These are phyloP conservation scores for Penicillium sp. DNA, from an alignment of 2,329 filamentous ascomycete species.

Conservation along the genomic window DNA sequence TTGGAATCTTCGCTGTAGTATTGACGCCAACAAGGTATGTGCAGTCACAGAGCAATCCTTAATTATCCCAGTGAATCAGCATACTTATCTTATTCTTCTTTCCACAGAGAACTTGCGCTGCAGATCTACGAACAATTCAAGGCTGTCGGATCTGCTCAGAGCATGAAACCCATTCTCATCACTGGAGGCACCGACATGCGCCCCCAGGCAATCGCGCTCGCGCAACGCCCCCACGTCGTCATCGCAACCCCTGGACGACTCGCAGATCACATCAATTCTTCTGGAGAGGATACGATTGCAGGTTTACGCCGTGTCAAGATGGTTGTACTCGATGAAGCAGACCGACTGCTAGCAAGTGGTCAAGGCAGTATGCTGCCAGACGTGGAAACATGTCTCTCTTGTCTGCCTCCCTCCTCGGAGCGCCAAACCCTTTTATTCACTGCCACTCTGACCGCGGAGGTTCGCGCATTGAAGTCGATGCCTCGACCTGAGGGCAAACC, in stretches of 20 bases:
- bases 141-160: constrained; percentile 83
- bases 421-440: constrained; percentile 96
- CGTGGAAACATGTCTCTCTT: constrained; percentile 80
- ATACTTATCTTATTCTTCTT: background rate
- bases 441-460: constrained; percentile 89
- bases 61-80: background rate
- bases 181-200: constrained; percentile 94
- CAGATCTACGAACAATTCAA: constrained; percentile 97
- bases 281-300: constrained; percentile 84
- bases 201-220: constrained; percentile 78
- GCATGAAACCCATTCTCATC: constrained; percentile 82
- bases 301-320: constrained; percentile 76
- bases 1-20: constrained; percentile 84
- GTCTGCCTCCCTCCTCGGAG: constrained; percentile 71
- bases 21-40: constrained; percentile 77
- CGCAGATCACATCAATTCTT: constrained; percentile 88
- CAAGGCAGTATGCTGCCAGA: constrained; percentile 91
- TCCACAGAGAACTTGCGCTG: constrained; percentile 75
- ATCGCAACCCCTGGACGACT: constrained; percentile 92
- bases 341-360: constrained; percentile 73
- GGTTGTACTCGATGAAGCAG: constrained; percentile 93
- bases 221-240: constrained; percentile 80
- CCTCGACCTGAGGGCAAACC: constrained; percentile 66
- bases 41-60: background rate
- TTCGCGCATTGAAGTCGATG: constrained; percentile 78